A percentile compares a stretch with the other conserved stretches of the same genome.
Conservation (phyloP, 768 basidiomycete genomes). For the Hirschioporus abietinus region DNA sequence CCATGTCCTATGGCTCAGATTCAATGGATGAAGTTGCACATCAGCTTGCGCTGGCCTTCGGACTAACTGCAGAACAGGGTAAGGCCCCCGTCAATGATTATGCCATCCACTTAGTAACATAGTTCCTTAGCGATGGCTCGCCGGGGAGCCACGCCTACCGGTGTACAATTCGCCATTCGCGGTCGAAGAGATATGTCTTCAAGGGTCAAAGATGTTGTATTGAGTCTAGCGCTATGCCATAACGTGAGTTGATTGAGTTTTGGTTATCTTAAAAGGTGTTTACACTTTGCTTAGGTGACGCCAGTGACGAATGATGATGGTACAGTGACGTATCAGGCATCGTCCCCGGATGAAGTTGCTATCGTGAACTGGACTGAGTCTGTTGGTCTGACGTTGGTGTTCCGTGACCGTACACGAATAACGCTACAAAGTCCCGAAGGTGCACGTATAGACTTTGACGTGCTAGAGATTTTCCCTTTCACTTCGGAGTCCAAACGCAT, state of each 20-base stretch:
- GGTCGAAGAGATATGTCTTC: conserved; percentile 95
- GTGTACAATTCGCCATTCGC: conserved; percentile 75
- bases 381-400: conserved; percentile 83
- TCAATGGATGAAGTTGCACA: conserved; percentile 99
- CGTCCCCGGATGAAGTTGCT: conserved; percentile 98
- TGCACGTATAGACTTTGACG: conserved; percentile 61
- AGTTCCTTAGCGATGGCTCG: conserved; percentile 32
- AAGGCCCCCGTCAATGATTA: conserved; percentile 12
- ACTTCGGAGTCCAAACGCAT: conserved; percentile 98
- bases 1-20: conserved; percentile 93
- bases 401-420: conserved; percentile 89
- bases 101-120: neutral
- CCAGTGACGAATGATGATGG: conserved; percentile 95
- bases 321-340: conserved; percentile 93
- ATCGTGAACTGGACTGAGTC: conserved; percentile 98
- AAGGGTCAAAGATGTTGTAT: conserved; percentile 84
- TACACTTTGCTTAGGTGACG: conserved; percentile 60
- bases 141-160: conserved; percentile 62
- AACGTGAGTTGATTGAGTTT: conserved; percentile 54
- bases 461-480: conserved; percentile 96
- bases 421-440: conserved; percentile 72
- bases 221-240: conserved; percentile 92
- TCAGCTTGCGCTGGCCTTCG: conserved; percentile 85
- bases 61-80: conserved; percentile 56
- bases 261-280: neutral